Percentiles rank a stretch among this genome's conserved stretches.
Evolutionary conservation across 768 basidiomycete species (phyloP).

Genomic region (Lentinula sp.): DNA sequence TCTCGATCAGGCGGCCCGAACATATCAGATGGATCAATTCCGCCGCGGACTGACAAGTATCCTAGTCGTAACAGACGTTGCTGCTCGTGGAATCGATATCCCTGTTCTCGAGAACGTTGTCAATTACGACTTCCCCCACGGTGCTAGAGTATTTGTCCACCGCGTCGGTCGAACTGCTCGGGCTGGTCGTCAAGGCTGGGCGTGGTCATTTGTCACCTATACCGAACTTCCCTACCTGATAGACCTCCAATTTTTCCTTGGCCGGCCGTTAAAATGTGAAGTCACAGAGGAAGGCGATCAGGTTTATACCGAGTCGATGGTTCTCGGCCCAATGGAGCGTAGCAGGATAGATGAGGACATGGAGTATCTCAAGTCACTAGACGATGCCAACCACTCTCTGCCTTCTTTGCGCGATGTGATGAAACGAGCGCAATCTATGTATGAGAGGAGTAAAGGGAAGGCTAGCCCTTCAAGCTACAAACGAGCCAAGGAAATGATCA

Average conservation of each 20-base stretch:
- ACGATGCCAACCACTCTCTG: conserved; percentile 59
- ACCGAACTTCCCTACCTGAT: conserved; percentile 84
- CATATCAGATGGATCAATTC: conserved; percentile 88
- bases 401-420: conserved; percentile 72
- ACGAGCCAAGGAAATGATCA: conserved; percentile 83
- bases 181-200: conserved; percentile 92
- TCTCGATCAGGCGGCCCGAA: conserved; percentile 86
- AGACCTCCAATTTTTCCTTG: conserved; percentile 91
- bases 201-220: conserved; percentile 89
- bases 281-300: conserved; percentile 47
- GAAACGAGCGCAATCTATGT: conserved; percentile 86
- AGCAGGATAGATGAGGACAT: conserved; percentile 77
- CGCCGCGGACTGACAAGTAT: conserved; percentile 73
- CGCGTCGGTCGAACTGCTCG: conserved; percentile 96
- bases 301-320: conserved; percentile 62
- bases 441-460: conserved; percentile 89
- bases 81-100: conserved; percentile 97
- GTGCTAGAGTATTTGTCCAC: conserved; percentile 90
- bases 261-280: conserved; percentile 62
- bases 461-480: conserved; percentile 82
- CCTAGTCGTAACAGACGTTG: conserved; percentile 96
- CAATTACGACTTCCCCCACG: conserved; percentile 97
- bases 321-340: conserved; percentile 80
- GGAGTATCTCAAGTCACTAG: conserved; percentile 68
- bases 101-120: conserved; percentile 94